These are phyloP conservation scores for Pilasporangium apinafurcum DNA, from an alignment of 352 stramenopile genomes.

Conservation along the genomic window DNA sequence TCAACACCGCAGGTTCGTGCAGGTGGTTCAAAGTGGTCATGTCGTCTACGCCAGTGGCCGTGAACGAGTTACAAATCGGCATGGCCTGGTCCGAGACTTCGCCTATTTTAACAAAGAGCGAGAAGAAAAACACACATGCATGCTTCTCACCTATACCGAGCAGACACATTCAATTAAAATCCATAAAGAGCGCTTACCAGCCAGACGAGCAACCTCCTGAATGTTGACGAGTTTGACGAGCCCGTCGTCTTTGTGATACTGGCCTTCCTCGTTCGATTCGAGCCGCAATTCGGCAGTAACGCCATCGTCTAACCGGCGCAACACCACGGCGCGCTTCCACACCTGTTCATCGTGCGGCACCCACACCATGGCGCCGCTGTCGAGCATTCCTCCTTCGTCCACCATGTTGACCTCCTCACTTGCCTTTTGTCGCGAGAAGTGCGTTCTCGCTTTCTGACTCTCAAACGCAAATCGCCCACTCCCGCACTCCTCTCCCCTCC, in stretches of 20 bases:
- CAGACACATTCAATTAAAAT: too few relatives aligned
- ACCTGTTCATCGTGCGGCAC: slow-evolving; percentile 69
- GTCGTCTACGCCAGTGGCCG: slow-evolving; percentile 53
- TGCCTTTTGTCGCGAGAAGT: too few relatives aligned
- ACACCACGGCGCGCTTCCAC: slow-evolving; percentile 73
- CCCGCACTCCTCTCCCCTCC: too few relatives aligned
- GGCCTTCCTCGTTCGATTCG: slow-evolving; percentile 42
- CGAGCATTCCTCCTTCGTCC: slow-evolving; percentile 37
- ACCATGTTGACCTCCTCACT: slow-evolving; percentile 13
- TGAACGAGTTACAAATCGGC: slow-evolving; percentile 82
- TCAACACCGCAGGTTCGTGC: slow-evolving; percentile 69
- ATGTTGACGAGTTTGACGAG: slow-evolving; percentile 57
- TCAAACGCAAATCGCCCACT: too few relatives aligned
- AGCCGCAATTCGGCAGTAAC: slow-evolving; percentile 50
- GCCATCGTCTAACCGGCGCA: slow-evolving; percentile 44
- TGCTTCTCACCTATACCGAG: too few relatives aligned
- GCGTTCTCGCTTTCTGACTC: too few relatives aligned
- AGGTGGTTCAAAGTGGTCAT: slow-evolving; percentile 81
- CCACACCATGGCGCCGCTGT: slow-evolving; percentile 73
- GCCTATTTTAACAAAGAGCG: slow-evolving; percentile 5
- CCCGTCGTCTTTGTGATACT: slow-evolving; percentile 56
- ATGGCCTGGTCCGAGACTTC: slow-evolving; percentile 74
- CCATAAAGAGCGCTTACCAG: slow-evolving; percentile 12
- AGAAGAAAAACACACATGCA: background rate
- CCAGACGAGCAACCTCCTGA: slow-evolving; percentile 50